Conservation (phyloP, 441 rosid species). For the Eruca vesicaria region DNA sequence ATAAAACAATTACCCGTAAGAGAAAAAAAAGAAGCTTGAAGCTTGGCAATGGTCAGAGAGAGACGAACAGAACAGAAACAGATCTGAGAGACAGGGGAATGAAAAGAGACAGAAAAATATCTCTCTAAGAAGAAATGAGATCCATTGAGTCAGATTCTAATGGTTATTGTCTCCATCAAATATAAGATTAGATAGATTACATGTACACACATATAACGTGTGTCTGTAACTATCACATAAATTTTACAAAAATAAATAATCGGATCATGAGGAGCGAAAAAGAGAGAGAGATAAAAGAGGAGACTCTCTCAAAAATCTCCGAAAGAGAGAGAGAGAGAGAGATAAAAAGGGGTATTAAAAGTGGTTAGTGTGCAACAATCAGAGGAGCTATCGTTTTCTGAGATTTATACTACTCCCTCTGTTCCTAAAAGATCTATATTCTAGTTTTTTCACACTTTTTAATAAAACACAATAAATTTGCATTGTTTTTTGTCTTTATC, state of each 20-base stretch:
- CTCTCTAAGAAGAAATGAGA: conserved; percentile 31
- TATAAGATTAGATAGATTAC: conserved; percentile 6
- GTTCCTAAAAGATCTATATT: no score
- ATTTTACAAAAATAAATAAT: conserved; percentile 1
- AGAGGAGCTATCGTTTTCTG: conserved; percentile 21
- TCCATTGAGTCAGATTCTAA: conserved; percentile 36
- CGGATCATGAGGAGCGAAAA: conserved; percentile 27
- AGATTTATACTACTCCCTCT: not conserved
- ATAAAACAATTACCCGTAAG: conserved; percentile 25
- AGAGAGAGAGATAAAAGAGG: conserved; percentile 18
- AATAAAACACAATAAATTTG: no score
- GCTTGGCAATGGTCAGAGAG: conserved; percentile 15
- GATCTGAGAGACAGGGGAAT: conserved; percentile 32
- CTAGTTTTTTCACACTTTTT: no score
- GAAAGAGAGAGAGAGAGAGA: conserved; percentile 2
- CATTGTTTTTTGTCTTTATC: no score
- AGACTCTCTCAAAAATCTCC: conserved; percentile 34
- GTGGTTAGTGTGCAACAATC: conserved; percentile 37
- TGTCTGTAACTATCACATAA: conserved; percentile 32
- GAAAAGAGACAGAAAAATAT: not conserved
- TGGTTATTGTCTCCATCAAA: conserved; percentile 33
- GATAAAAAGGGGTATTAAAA: not conserved
- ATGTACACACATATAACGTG: conserved; percentile 29
- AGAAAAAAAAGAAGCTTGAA: conserved; percentile 23
- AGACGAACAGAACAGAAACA: conserved; percentile 32